Percentiles rank a stretch among this genome's conserved stretches.
These are phyloP conservation scores for Vitis hybrid DNA, from an alignment of 177 flowering plant genomes.

Conservation along the genomic window DNA sequence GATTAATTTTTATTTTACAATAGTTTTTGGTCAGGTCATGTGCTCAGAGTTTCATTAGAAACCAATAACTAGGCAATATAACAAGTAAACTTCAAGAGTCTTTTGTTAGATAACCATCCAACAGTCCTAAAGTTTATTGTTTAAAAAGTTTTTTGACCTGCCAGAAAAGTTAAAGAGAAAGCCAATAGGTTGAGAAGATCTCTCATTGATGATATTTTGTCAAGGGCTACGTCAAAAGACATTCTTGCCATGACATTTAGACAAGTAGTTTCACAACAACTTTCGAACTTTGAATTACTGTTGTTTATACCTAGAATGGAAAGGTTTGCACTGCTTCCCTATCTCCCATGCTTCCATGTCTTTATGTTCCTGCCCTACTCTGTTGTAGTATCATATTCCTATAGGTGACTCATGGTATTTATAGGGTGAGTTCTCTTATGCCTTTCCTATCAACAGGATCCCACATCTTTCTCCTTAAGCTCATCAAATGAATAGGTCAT, in stretches of 20 bases:
- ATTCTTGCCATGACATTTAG: constrained; percentile 94
- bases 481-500: constrained; percentile 62
- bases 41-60: background rate
- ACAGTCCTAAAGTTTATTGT: background rate
- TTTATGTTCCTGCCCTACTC: background rate
- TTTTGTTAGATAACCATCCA: background rate
- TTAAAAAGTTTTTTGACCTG: constrained; percentile 66
- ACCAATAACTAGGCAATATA: background rate
- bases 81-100: background rate
- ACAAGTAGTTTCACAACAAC: constrained; percentile 81
- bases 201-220: constrained; percentile 47
- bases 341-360: background rate
- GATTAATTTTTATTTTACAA: too few relatives aligned
- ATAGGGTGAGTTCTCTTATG: constrained; percentile 63
- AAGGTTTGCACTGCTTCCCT: constrained; percentile 48
- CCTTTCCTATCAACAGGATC: constrained; percentile 70
- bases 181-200: constrained; percentile 55
- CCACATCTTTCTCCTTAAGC: constrained; percentile 51
- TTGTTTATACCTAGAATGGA: constrained; percentile 66
- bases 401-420: constrained; percentile 57
- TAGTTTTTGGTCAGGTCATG: too few relatives aligned
- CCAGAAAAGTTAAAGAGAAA: constrained; percentile 75
- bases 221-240: constrained; percentile 40
- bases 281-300: constrained; percentile 71
- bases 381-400: constrained; percentile 26